Conservation (phyloP, 306 rosid species). For the Malus sieversii region DNA sequence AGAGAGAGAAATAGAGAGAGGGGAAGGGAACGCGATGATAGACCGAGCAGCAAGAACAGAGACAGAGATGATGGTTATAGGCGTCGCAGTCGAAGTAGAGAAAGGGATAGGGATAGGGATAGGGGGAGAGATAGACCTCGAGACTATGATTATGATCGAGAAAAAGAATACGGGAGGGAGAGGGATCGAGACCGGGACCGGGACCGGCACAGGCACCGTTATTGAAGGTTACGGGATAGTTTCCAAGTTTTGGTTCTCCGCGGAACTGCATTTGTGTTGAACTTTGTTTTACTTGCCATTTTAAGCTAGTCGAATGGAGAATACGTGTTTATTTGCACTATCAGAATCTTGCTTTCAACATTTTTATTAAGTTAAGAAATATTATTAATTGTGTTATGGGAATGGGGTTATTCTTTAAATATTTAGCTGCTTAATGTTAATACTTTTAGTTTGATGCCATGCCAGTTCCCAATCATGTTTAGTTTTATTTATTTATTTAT, state of each 20-base stretch:
- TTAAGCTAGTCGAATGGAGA: not conserved
- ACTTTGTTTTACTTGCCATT: not conserved
- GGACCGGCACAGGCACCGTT: constrained; percentile 45
- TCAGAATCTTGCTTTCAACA: not conserved
- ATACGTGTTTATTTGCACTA: not conserved
- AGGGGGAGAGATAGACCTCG: constrained; percentile 69
- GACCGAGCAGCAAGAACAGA: constrained; percentile 50
- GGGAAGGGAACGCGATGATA: constrained; percentile 61
- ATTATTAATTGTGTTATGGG: not conserved
- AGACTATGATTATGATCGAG: constrained; percentile 53
- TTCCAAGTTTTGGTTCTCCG: constrained; percentile 5
- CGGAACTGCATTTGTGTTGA: constrained; percentile 5
- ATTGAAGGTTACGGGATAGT: constrained; percentile 28
- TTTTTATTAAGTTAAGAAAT: not conserved
- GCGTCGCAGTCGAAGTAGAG: constrained; percentile 63
- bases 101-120: constrained; percentile 67
- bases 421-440: not conserved
- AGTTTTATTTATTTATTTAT: too few relatives aligned
- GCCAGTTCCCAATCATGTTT: too few relatives aligned
- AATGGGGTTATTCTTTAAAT: not conserved
- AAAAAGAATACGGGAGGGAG: constrained; percentile 70
- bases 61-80: constrained; percentile 61
- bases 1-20: constrained; percentile 79
- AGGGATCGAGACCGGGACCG: constrained; percentile 4
- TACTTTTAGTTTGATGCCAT: too few relatives aligned